Conservation (phyloP, 1,284 basidiomycete species). For the Sporisorium exsertum region DNA sequence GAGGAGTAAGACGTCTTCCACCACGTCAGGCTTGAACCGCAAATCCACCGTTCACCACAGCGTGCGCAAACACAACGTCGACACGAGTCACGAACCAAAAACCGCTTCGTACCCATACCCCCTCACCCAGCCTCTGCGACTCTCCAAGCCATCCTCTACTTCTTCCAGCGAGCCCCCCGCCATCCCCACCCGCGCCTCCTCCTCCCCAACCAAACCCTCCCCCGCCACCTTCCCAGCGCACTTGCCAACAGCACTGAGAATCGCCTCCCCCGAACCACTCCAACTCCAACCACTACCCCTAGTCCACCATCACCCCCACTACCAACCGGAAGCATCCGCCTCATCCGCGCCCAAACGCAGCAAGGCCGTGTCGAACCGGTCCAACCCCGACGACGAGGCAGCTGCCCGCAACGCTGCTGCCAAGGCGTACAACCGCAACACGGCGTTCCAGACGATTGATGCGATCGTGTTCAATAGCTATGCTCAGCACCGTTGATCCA, state of each 20-base stretch:
- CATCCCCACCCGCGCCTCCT: slow-evolving; percentile 21
- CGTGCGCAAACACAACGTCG: background rate
- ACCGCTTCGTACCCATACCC: slow-evolving; percentile 1
- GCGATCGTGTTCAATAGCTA: slow-evolving; percentile 32
- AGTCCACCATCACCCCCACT: background rate
- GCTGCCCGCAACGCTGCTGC: background rate
- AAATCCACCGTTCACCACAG: slow-evolving; percentile 28
- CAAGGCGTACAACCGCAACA: slow-evolving; percentile 21
- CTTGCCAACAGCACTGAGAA: slow-evolving; percentile 21
- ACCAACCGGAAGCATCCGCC: background rate
- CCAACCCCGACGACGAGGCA: background rate
- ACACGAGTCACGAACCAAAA: too few species aligned
- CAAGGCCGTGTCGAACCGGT: slow-evolving; percentile 33
- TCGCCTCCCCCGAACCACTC: slow-evolving; percentile 23
- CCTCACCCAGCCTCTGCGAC: slow-evolving; percentile 18
- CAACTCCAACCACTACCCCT: background rate
- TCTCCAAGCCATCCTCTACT: slow-evolving; percentile 3
- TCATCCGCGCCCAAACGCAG: slow-evolving; percentile 19
- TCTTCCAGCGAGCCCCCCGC: background rate
- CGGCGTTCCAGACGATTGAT: slow-evolving; percentile 19
- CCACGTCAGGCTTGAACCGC: slow-evolving; percentile 6
- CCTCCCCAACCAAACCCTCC: slow-evolving; percentile 10
- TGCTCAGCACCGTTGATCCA: slow-evolving; percentile 7
- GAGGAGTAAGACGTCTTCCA: slow-evolving; percentile 34
- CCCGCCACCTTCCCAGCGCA: background rate